Conservation (phyloP, 2,329 filamentous ascomycete species). For the Fusarium sp. region DNA sequence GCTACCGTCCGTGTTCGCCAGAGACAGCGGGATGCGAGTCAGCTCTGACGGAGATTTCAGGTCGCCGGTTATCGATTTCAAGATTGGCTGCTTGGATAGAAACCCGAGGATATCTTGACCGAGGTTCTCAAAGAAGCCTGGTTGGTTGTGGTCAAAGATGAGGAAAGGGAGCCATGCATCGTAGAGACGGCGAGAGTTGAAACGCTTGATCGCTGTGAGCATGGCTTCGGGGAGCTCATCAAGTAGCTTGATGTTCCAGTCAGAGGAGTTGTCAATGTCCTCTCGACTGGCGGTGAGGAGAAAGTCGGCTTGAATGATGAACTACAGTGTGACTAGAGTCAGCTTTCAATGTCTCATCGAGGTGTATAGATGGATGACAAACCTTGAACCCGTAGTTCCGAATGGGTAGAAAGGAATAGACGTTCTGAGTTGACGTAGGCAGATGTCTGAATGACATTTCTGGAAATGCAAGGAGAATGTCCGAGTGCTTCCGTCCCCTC, state of each 20-base stretch:
- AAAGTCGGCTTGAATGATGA: not conserved
- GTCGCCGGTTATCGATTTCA: not conserved
- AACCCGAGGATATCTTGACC: not conserved
- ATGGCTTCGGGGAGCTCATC: not conserved
- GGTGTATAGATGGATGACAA: not conserved
- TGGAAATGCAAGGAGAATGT: not conserved
- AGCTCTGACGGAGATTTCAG: not conserved
- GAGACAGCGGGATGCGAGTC: not conserved
- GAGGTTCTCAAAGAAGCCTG: not conserved
- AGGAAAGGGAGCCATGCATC: not conserved
- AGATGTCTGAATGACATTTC: not conserved
- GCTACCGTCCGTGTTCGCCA: not conserved
- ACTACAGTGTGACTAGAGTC: not conserved
- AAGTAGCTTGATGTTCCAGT: not conserved
- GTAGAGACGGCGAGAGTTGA: not conserved
- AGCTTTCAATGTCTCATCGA: not conserved
- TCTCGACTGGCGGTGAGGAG: not conserved
- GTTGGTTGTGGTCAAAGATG: not conserved
- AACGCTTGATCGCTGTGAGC: not conserved
- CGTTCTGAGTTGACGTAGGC: not conserved
- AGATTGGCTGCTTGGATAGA: not conserved
- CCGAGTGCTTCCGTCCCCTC: not conserved
- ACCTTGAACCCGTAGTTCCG: not conserved
- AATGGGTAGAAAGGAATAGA: not conserved
- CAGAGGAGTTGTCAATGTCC: not conserved